Conservation (phyloP, 768 basidiomycete species). For the Rhodotorula graminis region DNA sequence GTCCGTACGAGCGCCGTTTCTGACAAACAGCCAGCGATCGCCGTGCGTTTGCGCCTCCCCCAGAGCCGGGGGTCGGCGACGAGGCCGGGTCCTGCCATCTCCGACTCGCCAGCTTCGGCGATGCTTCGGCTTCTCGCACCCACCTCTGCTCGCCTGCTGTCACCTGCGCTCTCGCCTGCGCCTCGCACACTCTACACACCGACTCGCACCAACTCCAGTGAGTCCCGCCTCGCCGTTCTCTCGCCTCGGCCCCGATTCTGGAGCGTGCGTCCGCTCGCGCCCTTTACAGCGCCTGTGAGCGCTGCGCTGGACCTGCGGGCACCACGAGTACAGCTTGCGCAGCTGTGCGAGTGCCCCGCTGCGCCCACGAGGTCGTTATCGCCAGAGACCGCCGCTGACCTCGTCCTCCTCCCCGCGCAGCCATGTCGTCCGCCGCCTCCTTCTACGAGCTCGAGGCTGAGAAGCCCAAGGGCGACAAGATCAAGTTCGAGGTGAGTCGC, state of each 20-base stretch:
- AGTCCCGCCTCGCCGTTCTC: background rate
- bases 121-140: background rate
- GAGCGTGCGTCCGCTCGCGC: no score
- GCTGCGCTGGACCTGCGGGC: no score
- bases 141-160: background rate
- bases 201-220: background rate
- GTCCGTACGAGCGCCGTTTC: no score
- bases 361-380: no score
- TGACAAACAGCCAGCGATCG: background rate
- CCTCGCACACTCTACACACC: background rate
- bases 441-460: conserved; percentile 35
- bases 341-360: no score
- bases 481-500: conserved; percentile 13
- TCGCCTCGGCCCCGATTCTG: background rate
- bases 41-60: no score
- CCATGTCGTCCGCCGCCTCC: background rate
- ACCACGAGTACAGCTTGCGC: no score
- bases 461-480: conserved; percentile 24
- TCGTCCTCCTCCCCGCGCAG: background rate
- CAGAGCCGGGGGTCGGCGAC: no score
- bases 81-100: background rate
- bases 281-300: background rate
- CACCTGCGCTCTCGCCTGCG: background rate
- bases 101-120: background rate
- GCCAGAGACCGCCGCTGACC: background rate